Evolutionary conservation across 305 asterid species (phyloP), one percentile per base, ranked within the genome.

Genomic region (Nicotiana rustica): DNA sequence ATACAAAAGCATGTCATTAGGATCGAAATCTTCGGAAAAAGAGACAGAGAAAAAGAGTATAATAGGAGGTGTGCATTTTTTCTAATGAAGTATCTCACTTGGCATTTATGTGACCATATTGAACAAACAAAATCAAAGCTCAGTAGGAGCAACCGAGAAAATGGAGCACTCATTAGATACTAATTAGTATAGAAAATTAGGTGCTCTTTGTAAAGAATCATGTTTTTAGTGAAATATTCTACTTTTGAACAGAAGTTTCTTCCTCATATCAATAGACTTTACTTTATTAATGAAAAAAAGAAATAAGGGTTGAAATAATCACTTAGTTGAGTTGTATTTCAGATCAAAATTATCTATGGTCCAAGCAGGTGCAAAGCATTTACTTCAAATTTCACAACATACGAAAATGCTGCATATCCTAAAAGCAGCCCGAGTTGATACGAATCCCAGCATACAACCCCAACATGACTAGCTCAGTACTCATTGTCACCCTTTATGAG

Each of bases 101-200:
- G 0, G 59, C n/a, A 41, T n/a, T 41, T 41, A 41, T 41, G 77
- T 18, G n/a, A 18, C 55, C 77, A 69, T 19, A 69, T 69, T 56
- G 5, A 70, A 69, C 44, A 6, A 18, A 70, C 44, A 35, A 70
- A 68, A 13, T 15, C 78, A 10, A 70, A 70, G 78, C 5, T 7
- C 38, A 70, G 19, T 25, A 18, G 18, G 77, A 69, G 76, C 8
- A 38, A 38, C 35, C 17, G 18, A 41, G 19, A 65, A 69, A 41
- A 69, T 70, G 78, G 18, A 70, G 10, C 59, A 70, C 57, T 19
- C 78, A 38, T 41, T 70, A 70, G 77, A 38, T 41, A 41, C 59
- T 57, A 70, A 41, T 41, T 41, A 41, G 78, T 70, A 41, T 5
- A 69, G 35, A 70, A 70, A 41, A 69, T 69, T 70, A 70, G 78